phyloP scores from a whole-genome alignment of 208 protist genomes.

The Leishmania major region DNA sequence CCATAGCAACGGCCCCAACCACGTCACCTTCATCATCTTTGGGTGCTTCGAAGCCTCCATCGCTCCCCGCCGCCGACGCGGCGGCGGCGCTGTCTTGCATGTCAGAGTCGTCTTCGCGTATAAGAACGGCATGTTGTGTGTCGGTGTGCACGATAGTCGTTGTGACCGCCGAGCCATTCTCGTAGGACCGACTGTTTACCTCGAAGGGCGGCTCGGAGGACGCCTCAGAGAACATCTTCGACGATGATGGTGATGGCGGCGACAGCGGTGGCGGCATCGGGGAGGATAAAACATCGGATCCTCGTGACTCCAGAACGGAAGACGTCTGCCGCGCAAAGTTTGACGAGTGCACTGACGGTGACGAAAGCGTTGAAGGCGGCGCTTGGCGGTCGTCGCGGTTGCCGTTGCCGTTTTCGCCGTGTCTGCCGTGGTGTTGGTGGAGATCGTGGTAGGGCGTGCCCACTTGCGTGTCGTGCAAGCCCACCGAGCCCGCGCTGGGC shows the following conservation, averaged over 20 bases:
- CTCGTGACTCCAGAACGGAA: not conserved
- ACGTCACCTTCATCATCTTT: not conserved
- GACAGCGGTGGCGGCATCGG: not conserved
- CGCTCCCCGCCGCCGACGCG: not conserved
- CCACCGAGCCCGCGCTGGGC: not conserved
- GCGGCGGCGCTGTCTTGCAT: not conserved
- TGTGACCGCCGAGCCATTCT: not conserved
- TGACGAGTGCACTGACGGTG: not conserved
- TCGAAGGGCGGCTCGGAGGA: not conserved
- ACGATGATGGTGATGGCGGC: not conserved
- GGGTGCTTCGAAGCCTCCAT: not conserved
- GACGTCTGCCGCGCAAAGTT: not conserved
- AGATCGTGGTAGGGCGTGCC: constrained; percentile 12
- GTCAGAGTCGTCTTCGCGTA: not conserved
- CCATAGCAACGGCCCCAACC: not conserved
- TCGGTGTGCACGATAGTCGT: not conserved
- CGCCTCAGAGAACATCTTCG: not conserved
- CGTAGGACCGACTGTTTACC: not conserved
- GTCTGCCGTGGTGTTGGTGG: not conserved
- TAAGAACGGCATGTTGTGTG: not conserved
- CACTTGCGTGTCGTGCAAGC: constrained; percentile 9
- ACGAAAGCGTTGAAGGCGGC: constrained; percentile 4
- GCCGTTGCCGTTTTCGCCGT: not conserved
- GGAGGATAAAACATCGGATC: not conserved
- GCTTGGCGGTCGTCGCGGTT: not conserved